Base-by-base conservation (phyloP, 2,329 filamentous ascomycete genomes). In the Ascochyta viciae-villosae region DNA sequence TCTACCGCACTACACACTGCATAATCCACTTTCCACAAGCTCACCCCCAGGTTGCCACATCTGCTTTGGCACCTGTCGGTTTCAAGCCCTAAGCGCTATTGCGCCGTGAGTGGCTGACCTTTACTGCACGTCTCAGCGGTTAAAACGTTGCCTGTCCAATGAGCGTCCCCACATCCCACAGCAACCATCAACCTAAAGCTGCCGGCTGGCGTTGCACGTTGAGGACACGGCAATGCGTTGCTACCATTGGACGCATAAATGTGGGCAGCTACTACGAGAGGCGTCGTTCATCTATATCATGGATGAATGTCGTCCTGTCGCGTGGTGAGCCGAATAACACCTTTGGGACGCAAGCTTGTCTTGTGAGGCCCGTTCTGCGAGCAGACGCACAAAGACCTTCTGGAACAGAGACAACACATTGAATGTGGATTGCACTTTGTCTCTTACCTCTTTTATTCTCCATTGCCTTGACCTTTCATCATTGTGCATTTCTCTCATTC, bases 31-130 rank as follows among this genome's bases (percentile, higher is more conserved):
- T 48, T 47, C 42, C 45, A 51, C 31, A 54, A 43, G 50, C 42
- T 46, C 41, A 42, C 33, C 48, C 19, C 50, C 41, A 61, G 58
- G 53, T 49, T 52, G 56, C 61, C 61, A 59, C 34, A 38, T 46
- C 39, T 34, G 33, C 54, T 33, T 37, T 47, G 50, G 40, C 54
- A 60, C 54, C 53, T 60, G 55, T 58, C 57, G 54, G 66, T 72
- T 72, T 72, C 63, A 62, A 54, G 26, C 51, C 42, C 46, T 59
- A 71, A 64, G 65, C 68, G 68, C 67, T 71, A 72, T 70, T 68
- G 66, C 57, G 43, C 57, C 38, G 59, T 62, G 60, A 68, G 60
- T 72, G 67, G 68, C 59, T 57, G 48, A 60, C 39, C 51, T 43
- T 60, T 22, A 51, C 59, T 64, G 63, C 67, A 62, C 57, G 51